Evolutionary conservation across 2,329 filamentous ascomycete genomes (phyloP).

Genomic region (Diaporthe citri): DNA sequence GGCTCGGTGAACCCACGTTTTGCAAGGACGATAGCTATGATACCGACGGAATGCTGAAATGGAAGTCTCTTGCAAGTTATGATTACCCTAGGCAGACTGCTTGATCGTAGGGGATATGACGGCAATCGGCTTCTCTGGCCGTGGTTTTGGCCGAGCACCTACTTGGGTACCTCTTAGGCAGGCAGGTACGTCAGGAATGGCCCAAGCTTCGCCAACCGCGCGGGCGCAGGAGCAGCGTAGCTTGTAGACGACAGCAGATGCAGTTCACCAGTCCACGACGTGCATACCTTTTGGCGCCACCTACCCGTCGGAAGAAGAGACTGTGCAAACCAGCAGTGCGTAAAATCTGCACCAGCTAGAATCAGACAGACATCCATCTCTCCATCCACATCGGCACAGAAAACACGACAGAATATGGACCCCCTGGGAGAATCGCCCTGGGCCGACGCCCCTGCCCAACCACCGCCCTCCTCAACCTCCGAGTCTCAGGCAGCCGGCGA

Average conservation of each 20-base stretch:
- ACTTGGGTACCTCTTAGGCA: background rate
- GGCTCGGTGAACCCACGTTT: background rate
- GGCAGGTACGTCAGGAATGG: constrained; percentile 33
- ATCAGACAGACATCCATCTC: background rate
- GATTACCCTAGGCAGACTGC: background rate
- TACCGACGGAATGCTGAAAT: too few species aligned
- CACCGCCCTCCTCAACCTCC: constrained; percentile 44
- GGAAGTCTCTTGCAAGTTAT: background rate
- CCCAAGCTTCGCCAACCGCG: constrained; percentile 29
- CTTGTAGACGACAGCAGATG: constrained; percentile 8
- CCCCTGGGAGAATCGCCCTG: constrained; percentile 65
- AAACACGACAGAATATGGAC: constrained; percentile 53
- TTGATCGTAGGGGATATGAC: background rate
- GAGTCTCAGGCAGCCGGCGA: constrained; percentile 47
- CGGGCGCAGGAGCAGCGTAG: constrained; percentile 4
- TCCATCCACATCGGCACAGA: background rate
- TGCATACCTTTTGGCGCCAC: background rate
- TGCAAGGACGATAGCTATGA: background rate
- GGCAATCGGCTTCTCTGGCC: background rate
- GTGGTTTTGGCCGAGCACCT: background rate
- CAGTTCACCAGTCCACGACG: constrained; percentile 1
- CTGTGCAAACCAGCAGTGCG: background rate
- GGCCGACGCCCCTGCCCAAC: constrained; percentile 59
- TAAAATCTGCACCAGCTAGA: background rate
- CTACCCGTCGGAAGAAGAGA: background rate